phyloP scores from a whole-genome alignment of 2,329 filamentous ascomycete genomes.

The Botrytis fragariae region DNA sequence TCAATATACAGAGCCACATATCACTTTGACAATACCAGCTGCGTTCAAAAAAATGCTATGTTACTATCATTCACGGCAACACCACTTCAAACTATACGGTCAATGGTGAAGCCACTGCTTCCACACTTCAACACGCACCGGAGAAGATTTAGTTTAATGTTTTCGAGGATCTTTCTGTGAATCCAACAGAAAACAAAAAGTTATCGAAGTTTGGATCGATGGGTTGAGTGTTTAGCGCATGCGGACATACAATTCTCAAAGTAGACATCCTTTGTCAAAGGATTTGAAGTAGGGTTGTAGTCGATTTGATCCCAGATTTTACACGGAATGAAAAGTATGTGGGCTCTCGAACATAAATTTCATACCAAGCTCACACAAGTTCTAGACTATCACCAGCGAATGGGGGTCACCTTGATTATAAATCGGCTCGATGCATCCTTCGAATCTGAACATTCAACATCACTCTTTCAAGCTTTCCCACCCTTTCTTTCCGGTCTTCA shows the following conservation, averaged over 20 bases:
- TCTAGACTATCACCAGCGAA: background rate
- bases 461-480: background rate
- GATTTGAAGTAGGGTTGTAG: background rate
- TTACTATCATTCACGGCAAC: background rate
- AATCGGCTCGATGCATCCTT: background rate
- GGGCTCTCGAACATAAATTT: background rate
- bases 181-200: background rate
- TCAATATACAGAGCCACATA: background rate
- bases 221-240: background rate
- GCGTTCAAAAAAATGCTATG: background rate
- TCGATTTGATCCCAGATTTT: background rate
- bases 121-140: background rate
- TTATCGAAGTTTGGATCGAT: no score
- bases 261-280: background rate
- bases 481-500: background rate
- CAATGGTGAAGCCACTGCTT: background rate
- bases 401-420: no score
- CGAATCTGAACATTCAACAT: background rate
- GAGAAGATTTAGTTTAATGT: no score
- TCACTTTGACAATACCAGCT: background rate
- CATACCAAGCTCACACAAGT: background rate
- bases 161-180: background rate
- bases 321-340: no score
- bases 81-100: background rate
- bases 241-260: background rate